phyloP scores from a whole-genome alignment of 768 basidiomycete genomes.

The Chalciporus sphaerocephalus region DNA sequence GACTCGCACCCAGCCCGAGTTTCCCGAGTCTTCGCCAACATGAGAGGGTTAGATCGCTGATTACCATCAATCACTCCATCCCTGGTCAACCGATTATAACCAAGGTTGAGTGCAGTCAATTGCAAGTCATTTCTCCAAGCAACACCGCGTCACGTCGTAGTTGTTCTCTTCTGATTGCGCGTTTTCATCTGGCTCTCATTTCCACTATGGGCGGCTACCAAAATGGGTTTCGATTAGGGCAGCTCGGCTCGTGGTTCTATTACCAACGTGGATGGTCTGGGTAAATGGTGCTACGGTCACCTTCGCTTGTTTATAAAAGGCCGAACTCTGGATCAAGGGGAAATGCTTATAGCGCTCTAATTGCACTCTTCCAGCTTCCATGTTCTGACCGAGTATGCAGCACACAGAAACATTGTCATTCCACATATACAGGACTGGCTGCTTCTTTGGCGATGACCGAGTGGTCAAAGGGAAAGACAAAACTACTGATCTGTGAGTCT shows the following conservation, averaged over 20 bases:
- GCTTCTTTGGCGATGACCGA: conserved; percentile 24
- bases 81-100: background rate
- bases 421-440: conserved; percentile 25
- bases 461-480: conserved; percentile 26
- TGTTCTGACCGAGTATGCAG: background rate
- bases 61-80: background rate
- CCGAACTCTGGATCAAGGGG: background rate
- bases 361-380: background rate
- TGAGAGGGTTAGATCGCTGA: background rate
- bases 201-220: background rate
- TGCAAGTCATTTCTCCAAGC: background rate
- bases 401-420: conserved; percentile 12
- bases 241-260: background rate
- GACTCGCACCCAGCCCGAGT: background rate
- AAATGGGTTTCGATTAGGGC: background rate
- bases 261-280: background rate
- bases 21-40: background rate
- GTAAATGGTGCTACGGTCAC: background rate
- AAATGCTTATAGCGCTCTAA: background rate
- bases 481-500: conserved; percentile 16
- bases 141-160: background rate
- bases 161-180: background rate
- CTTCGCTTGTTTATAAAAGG: background rate
- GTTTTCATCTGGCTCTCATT: background rate
- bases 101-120: background rate